Evolutionary conservation across 352 stramenopile species (phyloP), one percentile per base, ranked within the genome.

Genomic region (Phytophthora multivora): DNA sequence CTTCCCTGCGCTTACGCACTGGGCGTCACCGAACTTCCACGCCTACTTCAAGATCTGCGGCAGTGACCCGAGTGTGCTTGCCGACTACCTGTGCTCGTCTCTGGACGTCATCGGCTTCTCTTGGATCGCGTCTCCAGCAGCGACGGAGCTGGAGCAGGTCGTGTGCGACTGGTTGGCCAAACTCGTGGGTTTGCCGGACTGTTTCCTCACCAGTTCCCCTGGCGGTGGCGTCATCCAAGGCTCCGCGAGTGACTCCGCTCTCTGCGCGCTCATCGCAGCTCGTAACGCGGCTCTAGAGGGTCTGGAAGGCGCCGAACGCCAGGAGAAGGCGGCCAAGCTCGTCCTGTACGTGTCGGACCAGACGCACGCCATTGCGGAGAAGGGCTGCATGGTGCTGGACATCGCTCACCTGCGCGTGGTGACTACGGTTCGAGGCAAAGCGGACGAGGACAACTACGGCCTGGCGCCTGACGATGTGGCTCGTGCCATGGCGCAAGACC

Each of bases 131-230:
- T 65, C 73, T 4, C 81, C 81, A 4, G 80, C 80, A 9, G 79
- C 76, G 15, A 91, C 83, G 12, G 83, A 91, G 50, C 72, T 91
- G 7, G 83, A 91, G 63, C 75, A 81, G 31, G 77, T 83, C 18
- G 77, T 87, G 38, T 83, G 86, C 18, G 81, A 93, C 66, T 93
- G 83, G 83, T 57, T 93, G 47, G 72, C 67, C 48, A 71, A 84
- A 48, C 60, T 90, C 15, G 42, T 93, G 8, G 49, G 70, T 1
- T 51, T 93, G 28, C 84, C 84, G 5, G 63, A 77, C 31, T 80
- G 69, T 39, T 86, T 89, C 61, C 54, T 85, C 51, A 83, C 69
- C 39, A 83, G 63, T 8, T 82, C 77, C 23, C 35, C 54, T 1
- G 80, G 84, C 8, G 84, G 84, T 23, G 80, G 82, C 9, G 80